phyloP scores from a whole-genome alignment of 2,329 filamentous ascomycete genomes.

The Cladosporium sp. region DNA sequence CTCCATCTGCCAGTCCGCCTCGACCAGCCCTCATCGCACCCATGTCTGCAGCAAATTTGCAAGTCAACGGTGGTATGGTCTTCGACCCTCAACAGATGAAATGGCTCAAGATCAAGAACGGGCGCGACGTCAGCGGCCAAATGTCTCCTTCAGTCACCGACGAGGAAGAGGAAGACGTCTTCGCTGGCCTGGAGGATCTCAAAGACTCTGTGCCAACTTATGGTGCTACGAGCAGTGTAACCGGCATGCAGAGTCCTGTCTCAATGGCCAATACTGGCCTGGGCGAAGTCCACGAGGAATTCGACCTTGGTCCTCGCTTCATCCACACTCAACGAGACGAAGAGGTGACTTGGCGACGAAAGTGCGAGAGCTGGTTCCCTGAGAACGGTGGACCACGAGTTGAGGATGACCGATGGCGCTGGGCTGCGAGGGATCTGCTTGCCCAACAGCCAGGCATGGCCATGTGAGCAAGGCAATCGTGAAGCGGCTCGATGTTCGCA shows the following conservation, averaged over 20 bases:
- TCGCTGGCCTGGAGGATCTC: constrained; percentile 90
- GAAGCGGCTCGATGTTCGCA: background rate
- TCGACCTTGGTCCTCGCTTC: constrained; percentile 94
- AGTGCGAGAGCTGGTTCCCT: constrained; percentile 80
- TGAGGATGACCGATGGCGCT: constrained; percentile 7
- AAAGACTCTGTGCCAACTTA: constrained; percentile 55
- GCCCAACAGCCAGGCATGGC: background rate
- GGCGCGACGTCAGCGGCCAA: constrained; percentile 32
- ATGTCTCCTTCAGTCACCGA: constrained; percentile 55
- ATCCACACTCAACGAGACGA: constrained; percentile 84
- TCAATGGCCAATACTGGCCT: constrained; percentile 64
- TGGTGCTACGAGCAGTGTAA: constrained; percentile 18
- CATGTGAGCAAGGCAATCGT: background rate
- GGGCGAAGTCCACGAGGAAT: constrained; percentile 76
- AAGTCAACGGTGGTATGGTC: constrained; percentile 96
- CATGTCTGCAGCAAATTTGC: constrained; percentile 68
- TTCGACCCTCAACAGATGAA: constrained; percentile 97
- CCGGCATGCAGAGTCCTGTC: constrained; percentile 26
- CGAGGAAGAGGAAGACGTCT: constrained; percentile 87
- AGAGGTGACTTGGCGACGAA: constrained; percentile 84
- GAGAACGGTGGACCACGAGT: constrained; percentile 1
- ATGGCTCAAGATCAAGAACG: constrained; percentile 68
- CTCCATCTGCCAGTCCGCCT: constrained; percentile 38
- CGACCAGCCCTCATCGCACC: constrained; percentile 84
- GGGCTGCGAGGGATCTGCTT: constrained; percentile 3